A percentile compares a stretch with the other conserved stretches of the same genome.
phyloP scores from a whole-genome alignment of 1,139 yeast species.

The Debaryomyces subglobosus region DNA sequence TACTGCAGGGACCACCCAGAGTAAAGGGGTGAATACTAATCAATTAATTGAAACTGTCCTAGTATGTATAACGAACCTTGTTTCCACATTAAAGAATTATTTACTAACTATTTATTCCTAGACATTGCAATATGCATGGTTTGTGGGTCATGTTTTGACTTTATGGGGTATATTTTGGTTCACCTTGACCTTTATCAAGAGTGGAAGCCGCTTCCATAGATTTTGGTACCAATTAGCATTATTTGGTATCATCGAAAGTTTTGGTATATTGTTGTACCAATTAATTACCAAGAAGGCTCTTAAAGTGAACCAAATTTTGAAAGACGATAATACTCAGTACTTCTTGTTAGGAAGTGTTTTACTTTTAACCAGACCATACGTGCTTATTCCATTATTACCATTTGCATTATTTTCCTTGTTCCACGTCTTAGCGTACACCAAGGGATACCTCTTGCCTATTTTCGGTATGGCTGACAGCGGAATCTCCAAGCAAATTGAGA shows the following conservation, averaged over 20 bases:
- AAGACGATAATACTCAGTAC: conserved; percentile 56
- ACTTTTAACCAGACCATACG: conserved; percentile 46
- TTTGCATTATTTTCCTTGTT: conserved; percentile 61
- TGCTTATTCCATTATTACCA: conserved; percentile 44
- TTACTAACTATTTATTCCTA: conserved; percentile 19
- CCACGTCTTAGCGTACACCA: conserved; percentile 60
- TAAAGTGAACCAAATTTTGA: conserved; percentile 20
- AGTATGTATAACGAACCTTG: conserved; percentile 14
- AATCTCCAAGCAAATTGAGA: conserved; percentile 45
- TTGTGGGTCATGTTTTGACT: conserved; percentile 71
- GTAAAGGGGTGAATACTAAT: conserved; percentile 10
- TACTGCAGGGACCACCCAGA: not conserved
- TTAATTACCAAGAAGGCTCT: conserved; percentile 44
- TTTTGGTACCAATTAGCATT: conserved; percentile 64
- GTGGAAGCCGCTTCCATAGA: conserved; percentile 30
- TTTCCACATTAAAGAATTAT: not conserved
- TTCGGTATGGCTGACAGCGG: conserved; percentile 51
- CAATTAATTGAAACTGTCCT: conserved; percentile 21
- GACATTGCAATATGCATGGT: conserved; percentile 65
- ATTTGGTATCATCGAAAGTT: conserved; percentile 69
- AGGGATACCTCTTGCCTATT: conserved; percentile 69
- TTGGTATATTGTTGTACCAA: conserved; percentile 77
- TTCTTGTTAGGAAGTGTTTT: conserved; percentile 46
- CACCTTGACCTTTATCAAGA: conserved; percentile 45
- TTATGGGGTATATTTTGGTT: conserved; percentile 58